These are phyloP conservation scores for Fusarium sp. DNA, from an alignment of 2,329 filamentous ascomycete species.

Conservation along the genomic window DNA sequence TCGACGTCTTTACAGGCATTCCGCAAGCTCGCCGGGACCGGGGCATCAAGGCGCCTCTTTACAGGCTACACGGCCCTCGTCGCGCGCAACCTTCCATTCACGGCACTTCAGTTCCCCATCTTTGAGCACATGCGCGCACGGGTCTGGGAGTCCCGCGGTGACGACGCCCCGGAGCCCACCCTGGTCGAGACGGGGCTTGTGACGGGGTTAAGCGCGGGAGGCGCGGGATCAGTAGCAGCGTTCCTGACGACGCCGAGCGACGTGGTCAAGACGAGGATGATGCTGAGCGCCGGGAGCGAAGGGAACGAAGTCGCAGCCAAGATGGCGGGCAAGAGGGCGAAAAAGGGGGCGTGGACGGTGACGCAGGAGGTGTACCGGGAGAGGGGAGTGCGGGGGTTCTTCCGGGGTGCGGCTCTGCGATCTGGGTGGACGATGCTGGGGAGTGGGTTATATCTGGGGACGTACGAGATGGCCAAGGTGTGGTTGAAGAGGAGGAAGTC, in stretches of 20 bases:
- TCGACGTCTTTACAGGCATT: slow-evolving; percentile 62
- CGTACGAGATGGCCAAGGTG: slow-evolving; percentile 82
- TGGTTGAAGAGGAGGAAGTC: slow-evolving; percentile 64
- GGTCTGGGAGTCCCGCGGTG: slow-evolving; percentile 56
- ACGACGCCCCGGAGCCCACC: slow-evolving; percentile 31
- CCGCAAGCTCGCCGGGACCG: slow-evolving; percentile 61
- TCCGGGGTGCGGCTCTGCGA: slow-evolving; percentile 79
- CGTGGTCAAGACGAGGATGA: slow-evolving; percentile 90
- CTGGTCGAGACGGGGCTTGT: slow-evolving; percentile 75
- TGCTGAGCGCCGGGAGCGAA: slow-evolving; percentile 70
- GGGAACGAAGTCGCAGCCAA: slow-evolving; percentile 25
- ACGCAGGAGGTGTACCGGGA: slow-evolving; percentile 72
- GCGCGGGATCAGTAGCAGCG: slow-evolving; percentile 79
- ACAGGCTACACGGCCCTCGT: slow-evolving; percentile 84
- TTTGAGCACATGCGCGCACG: slow-evolving; percentile 76
- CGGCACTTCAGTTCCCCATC: slow-evolving; percentile 87
- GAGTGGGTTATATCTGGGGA: slow-evolving; percentile 84
- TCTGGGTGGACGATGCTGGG: slow-evolving; percentile 85
- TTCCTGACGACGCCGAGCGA: slow-evolving; percentile 89
- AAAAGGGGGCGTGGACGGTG: slow-evolving; percentile 65
- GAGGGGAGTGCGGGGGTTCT: slow-evolving; percentile 78
- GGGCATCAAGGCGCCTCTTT: slow-evolving; percentile 68
- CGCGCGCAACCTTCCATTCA: slow-evolving; percentile 86
- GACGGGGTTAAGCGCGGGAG: slow-evolving; percentile 78
- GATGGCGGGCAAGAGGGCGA: slow-evolving; percentile 44